Conservation (phyloP, 2,329 filamentous ascomycete genomes). For the Aspergillus viridinutans region DNA sequence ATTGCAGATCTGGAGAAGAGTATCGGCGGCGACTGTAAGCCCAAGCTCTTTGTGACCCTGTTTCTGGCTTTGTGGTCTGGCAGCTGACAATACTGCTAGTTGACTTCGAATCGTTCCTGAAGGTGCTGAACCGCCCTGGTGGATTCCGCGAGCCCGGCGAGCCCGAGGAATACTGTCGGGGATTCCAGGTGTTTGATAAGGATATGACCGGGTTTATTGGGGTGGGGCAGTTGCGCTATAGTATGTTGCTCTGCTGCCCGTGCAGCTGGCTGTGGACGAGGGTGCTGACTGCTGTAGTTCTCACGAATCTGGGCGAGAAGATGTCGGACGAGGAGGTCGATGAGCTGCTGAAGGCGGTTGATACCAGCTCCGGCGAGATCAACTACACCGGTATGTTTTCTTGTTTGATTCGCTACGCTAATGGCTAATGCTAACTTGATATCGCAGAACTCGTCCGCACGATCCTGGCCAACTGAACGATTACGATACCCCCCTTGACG, state of each 20-base stretch:
- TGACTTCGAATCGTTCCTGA: slow-evolving; percentile 96
- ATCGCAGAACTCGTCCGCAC: slow-evolving; percentile 72
- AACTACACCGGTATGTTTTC: slow-evolving; percentile 79
- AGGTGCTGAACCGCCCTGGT: slow-evolving; percentile 92
- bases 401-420: not conserved
- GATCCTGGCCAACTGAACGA: slow-evolving; percentile 71
- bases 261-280: not conserved
- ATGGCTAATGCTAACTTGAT: not conserved
- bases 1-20: slow-evolving; percentile 89
- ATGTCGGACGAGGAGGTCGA: slow-evolving; percentile 99
- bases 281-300: slow-evolving; percentile 49
- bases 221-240: slow-evolving; percentile 94
- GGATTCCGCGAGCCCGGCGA: slow-evolving; percentile 98
- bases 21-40: slow-evolving; percentile 86
- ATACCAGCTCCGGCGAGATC: slow-evolving; percentile 92
- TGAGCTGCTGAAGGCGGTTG: slow-evolving; percentile 96
- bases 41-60: too few relatives aligned
- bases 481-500: slow-evolving; percentile 24
- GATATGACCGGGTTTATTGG: slow-evolving; percentile 98
- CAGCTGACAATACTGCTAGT: slow-evolving; percentile 51
- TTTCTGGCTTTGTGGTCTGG: slow-evolving; percentile 3
- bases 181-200: slow-evolving; percentile 99
- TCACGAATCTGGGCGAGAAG: slow-evolving; percentile 98
- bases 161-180: slow-evolving; percentile 96
- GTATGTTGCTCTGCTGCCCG: slow-evolving; percentile 30